phyloP scores from a whole-genome alignment of 2,329 filamentous ascomycete genomes.

The Xylaria sp. region DNA sequence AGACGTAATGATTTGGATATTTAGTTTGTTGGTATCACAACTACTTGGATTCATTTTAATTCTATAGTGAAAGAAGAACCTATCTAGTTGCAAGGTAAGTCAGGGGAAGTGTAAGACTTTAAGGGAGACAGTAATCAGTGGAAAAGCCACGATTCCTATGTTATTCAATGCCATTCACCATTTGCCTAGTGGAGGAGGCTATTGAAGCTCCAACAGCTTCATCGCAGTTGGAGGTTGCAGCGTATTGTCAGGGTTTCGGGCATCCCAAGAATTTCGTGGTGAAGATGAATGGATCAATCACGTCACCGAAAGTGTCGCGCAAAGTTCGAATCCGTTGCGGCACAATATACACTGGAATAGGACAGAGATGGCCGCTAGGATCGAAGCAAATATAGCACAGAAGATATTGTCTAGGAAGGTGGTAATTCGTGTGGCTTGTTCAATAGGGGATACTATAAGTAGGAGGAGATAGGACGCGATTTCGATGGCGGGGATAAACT shows the following conservation, averaged over 20 bases:
- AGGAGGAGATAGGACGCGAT: not conserved
- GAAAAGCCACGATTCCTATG: not conserved
- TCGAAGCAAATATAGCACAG: not conserved
- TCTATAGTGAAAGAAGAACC: too few species aligned
- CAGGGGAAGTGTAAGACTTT: not conserved
- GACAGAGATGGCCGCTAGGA: not conserved
- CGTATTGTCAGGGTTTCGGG: not conserved
- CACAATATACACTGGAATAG: not conserved
- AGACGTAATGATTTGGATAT: not conserved
- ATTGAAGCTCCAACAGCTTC: not conserved
- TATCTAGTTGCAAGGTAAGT: too few species aligned
- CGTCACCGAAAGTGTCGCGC: not conserved
- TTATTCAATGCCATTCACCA: not conserved
- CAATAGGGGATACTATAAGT: too few species aligned
- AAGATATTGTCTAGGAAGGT: conserved; percentile 5
- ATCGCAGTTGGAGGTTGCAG: not conserved
- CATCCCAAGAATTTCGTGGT: not conserved
- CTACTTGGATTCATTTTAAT: too few species aligned
- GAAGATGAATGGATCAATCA: not conserved
- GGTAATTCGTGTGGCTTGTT: not conserved
- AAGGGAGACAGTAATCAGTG: not conserved
- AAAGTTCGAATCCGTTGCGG: not conserved
- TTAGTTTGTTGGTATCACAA: too few species aligned
- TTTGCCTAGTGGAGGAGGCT: not conserved
- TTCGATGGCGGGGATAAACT: not conserved